A percentile compares a stretch with the other conserved stretches of the same genome.
These are phyloP conservation scores for Trametes cinnabarina DNA, from an alignment of 768 basidiomycete genomes.

Conservation along the genomic window DNA sequence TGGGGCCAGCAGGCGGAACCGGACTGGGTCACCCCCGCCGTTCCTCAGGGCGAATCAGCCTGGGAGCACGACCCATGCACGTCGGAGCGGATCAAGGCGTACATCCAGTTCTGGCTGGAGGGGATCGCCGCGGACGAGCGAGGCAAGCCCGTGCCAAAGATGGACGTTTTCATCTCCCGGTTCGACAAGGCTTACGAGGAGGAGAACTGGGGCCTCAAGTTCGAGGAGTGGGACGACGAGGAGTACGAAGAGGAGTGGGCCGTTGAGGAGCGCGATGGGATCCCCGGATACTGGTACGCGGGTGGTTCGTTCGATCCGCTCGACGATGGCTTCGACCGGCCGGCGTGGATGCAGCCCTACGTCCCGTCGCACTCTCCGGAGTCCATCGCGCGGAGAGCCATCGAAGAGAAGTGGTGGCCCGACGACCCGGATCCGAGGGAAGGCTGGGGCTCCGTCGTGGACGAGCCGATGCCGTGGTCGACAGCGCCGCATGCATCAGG, in stretches of 20 bases:
- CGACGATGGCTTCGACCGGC: background rate
- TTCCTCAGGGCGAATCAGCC: conserved; percentile 6
- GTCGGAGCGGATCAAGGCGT: conserved; percentile 28
- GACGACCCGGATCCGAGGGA: background rate
- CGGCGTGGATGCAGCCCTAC: background rate
- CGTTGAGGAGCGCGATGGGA: conserved; percentile 1
- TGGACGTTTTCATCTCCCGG: conserved; percentile 47
- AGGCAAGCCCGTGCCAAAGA: conserved; percentile 37
- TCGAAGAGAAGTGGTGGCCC: background rate
- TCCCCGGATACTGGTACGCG: background rate
- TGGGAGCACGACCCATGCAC: conserved; percentile 14
- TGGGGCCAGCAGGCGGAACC: background rate
- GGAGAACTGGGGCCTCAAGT: background rate
- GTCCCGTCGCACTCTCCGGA: background rate
- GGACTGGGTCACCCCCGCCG: conserved; percentile 3
- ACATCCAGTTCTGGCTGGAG: conserved; percentile 54
- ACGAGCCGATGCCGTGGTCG: background rate
- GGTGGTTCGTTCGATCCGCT: conserved; percentile 8
- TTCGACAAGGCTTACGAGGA: conserved; percentile 36
- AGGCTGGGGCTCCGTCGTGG: background rate
- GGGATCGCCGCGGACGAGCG: conserved; percentile 48
- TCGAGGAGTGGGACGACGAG: conserved; percentile 2
- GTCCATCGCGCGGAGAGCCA: background rate
- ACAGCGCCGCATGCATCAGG: background rate
- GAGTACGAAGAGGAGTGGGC: background rate